Conservation (phyloP, 192 early-diverging fungal species). For the Dissophora ornata region DNA sequence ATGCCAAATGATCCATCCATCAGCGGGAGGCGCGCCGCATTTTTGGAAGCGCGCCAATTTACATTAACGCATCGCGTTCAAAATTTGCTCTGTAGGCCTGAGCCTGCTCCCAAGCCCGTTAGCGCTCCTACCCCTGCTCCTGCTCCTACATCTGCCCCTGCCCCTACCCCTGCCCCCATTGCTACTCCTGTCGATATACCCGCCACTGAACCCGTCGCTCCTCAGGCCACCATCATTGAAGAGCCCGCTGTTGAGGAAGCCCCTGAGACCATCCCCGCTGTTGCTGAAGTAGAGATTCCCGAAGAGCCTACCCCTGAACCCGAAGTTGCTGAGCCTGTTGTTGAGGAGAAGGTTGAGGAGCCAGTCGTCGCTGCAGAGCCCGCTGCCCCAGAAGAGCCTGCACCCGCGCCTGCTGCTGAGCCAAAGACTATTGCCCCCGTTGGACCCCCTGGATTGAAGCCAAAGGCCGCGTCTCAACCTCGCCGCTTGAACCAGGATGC, state of each 20-base stretch:
- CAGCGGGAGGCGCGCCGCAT: too few relatives aligned
- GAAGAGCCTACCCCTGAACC: slow-evolving; percentile 4
- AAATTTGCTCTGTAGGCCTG: too few relatives aligned
- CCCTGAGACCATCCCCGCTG: slow-evolving; percentile 10
- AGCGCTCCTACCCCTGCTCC: slow-evolving; percentile 30
- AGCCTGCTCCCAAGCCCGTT: slow-evolving; percentile 59
- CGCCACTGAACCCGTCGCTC: slow-evolving; percentile 28
- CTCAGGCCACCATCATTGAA: slow-evolving; percentile 14
- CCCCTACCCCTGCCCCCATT: slow-evolving; percentile 34
- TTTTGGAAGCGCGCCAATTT: too few relatives aligned
- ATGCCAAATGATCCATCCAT: too few relatives aligned
- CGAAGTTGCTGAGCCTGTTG: slow-evolving; percentile 36
- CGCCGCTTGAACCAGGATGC: slow-evolving; percentile 91
- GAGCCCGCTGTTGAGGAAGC: slow-evolving; percentile 39
- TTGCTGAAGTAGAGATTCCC: slow-evolving; percentile 19
- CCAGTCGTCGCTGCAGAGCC: slow-evolving; percentile 3
- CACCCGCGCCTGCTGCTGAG: slow-evolving; percentile 7
- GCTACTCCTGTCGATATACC: slow-evolving; percentile 57
- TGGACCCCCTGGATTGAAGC: slow-evolving; percentile 59
- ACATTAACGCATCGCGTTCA: too few relatives aligned
- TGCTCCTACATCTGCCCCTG: slow-evolving; percentile 50
- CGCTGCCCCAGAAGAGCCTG: slow-evolving; percentile 26
- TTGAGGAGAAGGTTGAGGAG: slow-evolving; percentile 22
- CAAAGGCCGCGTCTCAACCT: slow-evolving; percentile 53
- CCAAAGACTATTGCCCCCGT: slow-evolving; percentile 34